phyloP scores from a whole-genome alignment of 805 yeast species.

The Metschnikowia matae region DNA sequence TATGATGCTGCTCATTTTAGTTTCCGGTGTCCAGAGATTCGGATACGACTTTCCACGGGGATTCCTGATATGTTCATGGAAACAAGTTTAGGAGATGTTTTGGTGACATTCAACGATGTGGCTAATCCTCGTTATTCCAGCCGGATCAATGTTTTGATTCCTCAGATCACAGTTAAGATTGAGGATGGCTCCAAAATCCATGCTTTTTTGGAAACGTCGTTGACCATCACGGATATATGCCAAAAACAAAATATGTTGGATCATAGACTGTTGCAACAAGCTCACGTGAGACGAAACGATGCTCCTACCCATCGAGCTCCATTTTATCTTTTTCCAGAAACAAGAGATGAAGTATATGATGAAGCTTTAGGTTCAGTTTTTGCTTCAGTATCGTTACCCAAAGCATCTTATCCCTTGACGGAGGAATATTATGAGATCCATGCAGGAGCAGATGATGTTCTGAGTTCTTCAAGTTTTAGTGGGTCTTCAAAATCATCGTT shows the following conservation, averaged over 20 bases:
- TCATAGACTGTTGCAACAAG: constrained; percentile 52
- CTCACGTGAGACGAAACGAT: constrained; percentile 67
- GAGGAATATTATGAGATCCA: constrained; percentile 19
- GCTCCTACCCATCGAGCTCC: constrained; percentile 79
- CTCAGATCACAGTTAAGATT: constrained; percentile 38
- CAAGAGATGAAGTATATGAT: constrained; percentile 46
- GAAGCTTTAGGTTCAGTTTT: constrained; percentile 48
- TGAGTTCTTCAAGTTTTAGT: background rate
- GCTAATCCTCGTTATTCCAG: constrained; percentile 63
- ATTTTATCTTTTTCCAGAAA: constrained; percentile 55
- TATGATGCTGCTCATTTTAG: constrained; percentile 68
- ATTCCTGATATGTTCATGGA: constrained; percentile 13
- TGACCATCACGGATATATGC: constrained; percentile 56
- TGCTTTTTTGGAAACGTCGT: constrained; percentile 51
- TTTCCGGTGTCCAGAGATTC: constrained; percentile 48
- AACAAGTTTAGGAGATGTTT: constrained; percentile 20
- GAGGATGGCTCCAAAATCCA: constrained; percentile 20
- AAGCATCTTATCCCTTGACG: constrained; percentile 56
- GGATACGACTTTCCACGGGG: constrained; percentile 37
- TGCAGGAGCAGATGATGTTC: background rate
- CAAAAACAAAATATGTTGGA: constrained; percentile 47
- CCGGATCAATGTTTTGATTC: constrained; percentile 48
- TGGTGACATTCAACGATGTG: constrained; percentile 59
- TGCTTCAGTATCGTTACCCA: constrained; percentile 63
- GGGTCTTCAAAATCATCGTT: constrained; percentile 14